These are phyloP conservation scores for Coprinopsis marcescibilis DNA, from an alignment of 768 basidiomycete genomes.

Conservation along the genomic window DNA sequence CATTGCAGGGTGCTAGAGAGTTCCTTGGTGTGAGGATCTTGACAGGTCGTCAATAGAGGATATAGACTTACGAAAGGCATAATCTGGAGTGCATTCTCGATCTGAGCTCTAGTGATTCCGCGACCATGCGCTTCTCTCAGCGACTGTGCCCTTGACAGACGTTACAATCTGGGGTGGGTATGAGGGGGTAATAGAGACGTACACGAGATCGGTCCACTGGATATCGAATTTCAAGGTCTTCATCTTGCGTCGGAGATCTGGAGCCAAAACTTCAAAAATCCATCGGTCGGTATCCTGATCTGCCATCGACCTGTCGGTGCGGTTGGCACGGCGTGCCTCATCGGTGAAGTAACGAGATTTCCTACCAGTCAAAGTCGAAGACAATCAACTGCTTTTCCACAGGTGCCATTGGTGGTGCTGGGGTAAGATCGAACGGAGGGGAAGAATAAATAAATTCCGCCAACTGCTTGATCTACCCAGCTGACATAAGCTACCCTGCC, in stretches of 20 bases:
- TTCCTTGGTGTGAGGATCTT: background rate
- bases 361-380: slow-evolving; percentile 95
- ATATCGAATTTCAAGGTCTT: slow-evolving; percentile 52
- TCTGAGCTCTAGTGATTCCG: slow-evolving; percentile 66
- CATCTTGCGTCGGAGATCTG: slow-evolving; percentile 79
- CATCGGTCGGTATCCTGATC: slow-evolving; percentile 98
- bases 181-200: slow-evolving; percentile 19
- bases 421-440: background rate
- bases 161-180: background rate
- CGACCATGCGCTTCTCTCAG: slow-evolving; percentile 66
- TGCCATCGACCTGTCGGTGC: slow-evolving; percentile 62
- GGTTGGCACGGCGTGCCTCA: background rate
- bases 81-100: slow-evolving; percentile 68
- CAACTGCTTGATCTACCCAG: background rate
- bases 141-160: slow-evolving; percentile 48
- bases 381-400: slow-evolving; percentile 68
- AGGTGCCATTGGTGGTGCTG: slow-evolving; percentile 26
- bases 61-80: slow-evolving; percentile 75
- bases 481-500: slow-evolving; percentile 1
- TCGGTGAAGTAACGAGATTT: background rate
- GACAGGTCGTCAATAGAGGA: background rate
- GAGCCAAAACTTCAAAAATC: slow-evolving; percentile 83
- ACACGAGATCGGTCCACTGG: slow-evolving; percentile 98
- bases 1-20: slow-evolving; percentile 90
- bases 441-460: background rate